Percentiles rank a stretch among this genome's conserved stretches.
phyloP scores from a whole-genome alignment of 2,329 filamentous ascomycete genomes.

The Chalara sp. region DNA sequence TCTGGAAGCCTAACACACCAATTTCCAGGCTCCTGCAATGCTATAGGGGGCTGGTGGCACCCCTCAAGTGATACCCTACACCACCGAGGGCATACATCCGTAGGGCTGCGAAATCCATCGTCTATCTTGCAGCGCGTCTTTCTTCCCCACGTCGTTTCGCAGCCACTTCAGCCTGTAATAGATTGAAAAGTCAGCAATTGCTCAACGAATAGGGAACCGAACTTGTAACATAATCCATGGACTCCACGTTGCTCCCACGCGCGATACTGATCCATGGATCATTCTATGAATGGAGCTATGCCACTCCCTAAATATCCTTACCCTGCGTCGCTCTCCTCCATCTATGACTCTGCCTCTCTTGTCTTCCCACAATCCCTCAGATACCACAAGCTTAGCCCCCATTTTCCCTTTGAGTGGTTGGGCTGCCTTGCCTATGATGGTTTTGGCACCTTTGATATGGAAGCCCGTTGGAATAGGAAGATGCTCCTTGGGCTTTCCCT shows the following conservation, averaged over 20 bases:
- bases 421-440: constrained; percentile 70
- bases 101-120: no score
- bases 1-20: no score
- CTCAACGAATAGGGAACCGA: background rate
- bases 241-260: no score
- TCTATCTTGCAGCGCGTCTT: constrained; percentile 35
- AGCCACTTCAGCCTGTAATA: constrained; percentile 65
- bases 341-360: constrained; percentile 85
- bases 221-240: background rate
- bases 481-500: constrained; percentile 26
- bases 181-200: background rate
- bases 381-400: constrained; percentile 60
- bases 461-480: constrained; percentile 55
- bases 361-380: constrained; percentile 92
- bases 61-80: no score
- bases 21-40: no score
- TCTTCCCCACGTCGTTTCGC: constrained; percentile 79
- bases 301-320: background rate
- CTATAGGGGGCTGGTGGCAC: no score
- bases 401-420: constrained; percentile 58
- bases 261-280: no score
- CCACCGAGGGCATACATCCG: no score
- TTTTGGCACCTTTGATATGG: constrained; percentile 59
- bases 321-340: constrained; percentile 77
- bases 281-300: no score